These are phyloP conservation scores for Penicillium paxilli DNA, from an alignment of 495 filamentous ascomycete genomes.

Conservation along the genomic window DNA sequence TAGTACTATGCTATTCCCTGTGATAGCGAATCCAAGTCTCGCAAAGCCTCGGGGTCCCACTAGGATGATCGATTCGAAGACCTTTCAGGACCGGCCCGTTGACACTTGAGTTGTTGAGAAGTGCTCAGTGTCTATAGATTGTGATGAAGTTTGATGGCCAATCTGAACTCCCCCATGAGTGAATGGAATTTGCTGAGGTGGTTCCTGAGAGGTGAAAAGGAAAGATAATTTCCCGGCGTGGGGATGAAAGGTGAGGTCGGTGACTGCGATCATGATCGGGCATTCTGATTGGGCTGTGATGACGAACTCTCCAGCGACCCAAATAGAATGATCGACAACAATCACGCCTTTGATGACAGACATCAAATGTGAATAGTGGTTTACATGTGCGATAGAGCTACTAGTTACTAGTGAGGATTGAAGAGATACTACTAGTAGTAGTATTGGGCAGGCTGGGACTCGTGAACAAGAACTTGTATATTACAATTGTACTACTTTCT, in stretches of 20 bases:
- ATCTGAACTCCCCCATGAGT: no score
- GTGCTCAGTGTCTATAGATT: no score
- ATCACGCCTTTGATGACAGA: slow-evolving; percentile 12
- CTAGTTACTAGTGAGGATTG: no score
- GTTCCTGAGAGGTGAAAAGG: neutral
- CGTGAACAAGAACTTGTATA: no score
- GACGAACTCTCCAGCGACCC: slow-evolving; percentile 7
- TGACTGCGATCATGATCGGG: slow-evolving; percentile 1
- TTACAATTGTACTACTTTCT: no score
- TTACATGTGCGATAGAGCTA: neutral
- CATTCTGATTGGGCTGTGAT: slow-evolving; percentile 22
- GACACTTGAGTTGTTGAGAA: no score
- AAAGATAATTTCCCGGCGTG: neutral
- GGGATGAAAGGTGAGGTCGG: neutral
- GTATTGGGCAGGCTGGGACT: no score
- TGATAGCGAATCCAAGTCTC: neutral
- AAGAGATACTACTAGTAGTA: no score
- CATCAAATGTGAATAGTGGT: neutral
- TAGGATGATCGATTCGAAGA: neutral
- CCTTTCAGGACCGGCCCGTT: neutral
- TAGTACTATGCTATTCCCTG: no score
- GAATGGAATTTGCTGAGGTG: no score
- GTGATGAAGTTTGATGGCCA: no score
- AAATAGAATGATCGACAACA: slow-evolving; percentile 13
- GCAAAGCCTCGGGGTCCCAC: neutral